A percentile compares a stretch with the other conserved stretches of the same genome.
Conservation (phyloP, 2,329 filamentous ascomycete species). For the Aspergillus pseudonomiae region DNA sequence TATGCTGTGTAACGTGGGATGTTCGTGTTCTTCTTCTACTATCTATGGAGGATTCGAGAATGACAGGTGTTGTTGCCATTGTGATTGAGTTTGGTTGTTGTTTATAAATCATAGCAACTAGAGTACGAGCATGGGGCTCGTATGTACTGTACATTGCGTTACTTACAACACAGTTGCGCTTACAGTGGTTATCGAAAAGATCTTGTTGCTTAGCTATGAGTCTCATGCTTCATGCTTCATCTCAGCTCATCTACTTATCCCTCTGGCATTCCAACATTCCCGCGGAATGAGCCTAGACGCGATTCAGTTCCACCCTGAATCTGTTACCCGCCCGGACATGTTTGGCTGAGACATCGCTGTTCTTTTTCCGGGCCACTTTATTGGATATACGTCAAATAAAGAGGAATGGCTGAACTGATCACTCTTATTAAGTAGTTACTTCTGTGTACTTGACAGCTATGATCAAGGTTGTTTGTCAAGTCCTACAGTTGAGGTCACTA, state of each 20-base stretch:
- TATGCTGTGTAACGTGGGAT: neutral
- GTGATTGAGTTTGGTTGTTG: neutral
- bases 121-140: too few species aligned
- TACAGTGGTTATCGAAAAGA: too few species aligned
- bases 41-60: too few species aligned
- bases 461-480: neutral
- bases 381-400: too few species aligned
- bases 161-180: too few species aligned
- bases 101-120: too few species aligned
- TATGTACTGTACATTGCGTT: too few species aligned
- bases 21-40: neutral
- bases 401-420: neutral
- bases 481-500: too few species aligned
- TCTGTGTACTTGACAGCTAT: neutral
- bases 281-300: neutral
- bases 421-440: neutral
- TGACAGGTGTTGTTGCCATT: constrained; percentile 3
- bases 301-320: neutral
- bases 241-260: too few species aligned
- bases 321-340: constrained; percentile 1
- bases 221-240: neutral
- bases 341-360: neutral
- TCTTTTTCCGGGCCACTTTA: neutral
- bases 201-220: neutral
- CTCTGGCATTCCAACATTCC: neutral